Evolutionary conservation across 2,329 filamentous ascomycete species (phyloP).

Genomic region (Colletotrichum coccodes): DNA sequence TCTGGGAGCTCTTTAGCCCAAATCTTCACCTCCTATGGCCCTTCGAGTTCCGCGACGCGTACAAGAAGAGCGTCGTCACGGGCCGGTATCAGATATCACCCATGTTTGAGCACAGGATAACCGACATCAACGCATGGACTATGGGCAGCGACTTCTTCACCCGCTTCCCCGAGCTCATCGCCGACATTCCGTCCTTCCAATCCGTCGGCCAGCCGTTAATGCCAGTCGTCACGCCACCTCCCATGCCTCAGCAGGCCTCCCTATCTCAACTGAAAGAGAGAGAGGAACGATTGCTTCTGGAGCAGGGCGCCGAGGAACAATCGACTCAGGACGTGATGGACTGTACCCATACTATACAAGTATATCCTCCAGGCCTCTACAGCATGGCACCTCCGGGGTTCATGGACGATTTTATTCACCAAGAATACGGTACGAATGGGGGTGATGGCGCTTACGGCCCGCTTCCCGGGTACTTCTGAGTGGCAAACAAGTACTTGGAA

Average conservation of each 20-base stretch:
- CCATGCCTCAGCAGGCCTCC: conserved; percentile 16
- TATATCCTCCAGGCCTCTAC: conserved; percentile 7
- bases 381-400: conserved; percentile 10
- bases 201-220: conserved; percentile 8
- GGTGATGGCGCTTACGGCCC: neutral
- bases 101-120: conserved; percentile 38
- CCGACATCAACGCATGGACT: conserved; percentile 42
- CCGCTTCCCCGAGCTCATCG: conserved; percentile 39
- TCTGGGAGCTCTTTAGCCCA: conserved; percentile 39
- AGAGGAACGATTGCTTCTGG: neutral
- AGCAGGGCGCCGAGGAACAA: neutral
- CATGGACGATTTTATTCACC: conserved; percentile 16
- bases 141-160: conserved; percentile 41
- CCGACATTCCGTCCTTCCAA: conserved; percentile 42
- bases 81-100: conserved; percentile 38
- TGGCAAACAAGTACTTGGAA: no score
- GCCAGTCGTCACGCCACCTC: neutral
- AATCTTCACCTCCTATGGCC: conserved; percentile 40
- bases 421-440: neutral
- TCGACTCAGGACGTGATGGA: neutral
- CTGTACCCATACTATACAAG: conserved; percentile 19
- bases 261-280: conserved; percentile 5
- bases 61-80: conserved; percentile 37
- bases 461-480: conserved; percentile 10
- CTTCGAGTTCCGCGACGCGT: conserved; percentile 39